These are phyloP conservation scores for Monosporascus cannonballus DNA, from an alignment of 2,329 filamentous ascomycete genomes.

Conservation along the genomic window DNA sequence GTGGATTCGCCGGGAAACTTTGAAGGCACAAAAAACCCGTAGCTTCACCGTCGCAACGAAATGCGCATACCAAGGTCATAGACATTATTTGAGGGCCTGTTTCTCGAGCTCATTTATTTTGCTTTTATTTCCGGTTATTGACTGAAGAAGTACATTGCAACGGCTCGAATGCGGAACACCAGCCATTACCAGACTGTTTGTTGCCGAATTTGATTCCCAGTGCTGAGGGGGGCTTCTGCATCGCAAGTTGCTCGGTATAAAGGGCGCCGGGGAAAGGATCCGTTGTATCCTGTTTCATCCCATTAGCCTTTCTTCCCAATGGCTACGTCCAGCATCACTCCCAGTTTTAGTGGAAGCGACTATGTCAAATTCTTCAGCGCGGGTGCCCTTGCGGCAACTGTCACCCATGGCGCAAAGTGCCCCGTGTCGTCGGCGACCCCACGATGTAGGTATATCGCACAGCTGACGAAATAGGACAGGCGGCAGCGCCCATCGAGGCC, in stretches of 20 bases:
- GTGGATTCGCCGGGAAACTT: not conserved
- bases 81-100: too few species aligned
- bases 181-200: too few species aligned
- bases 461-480: slow-evolving; percentile 25
- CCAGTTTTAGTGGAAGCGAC: slow-evolving; percentile 35
- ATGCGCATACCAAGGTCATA: too few species aligned
- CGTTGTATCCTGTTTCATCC: not conserved
- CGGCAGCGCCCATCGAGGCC: slow-evolving; percentile 55
- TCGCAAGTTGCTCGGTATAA: not conserved
- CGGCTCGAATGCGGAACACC: too few species aligned
- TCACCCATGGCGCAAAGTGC: slow-evolving; percentile 42
- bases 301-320: slow-evolving; percentile 5
- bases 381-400: slow-evolving; percentile 45
- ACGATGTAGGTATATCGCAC: not conserved
- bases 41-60: too few species aligned
- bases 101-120: not conserved
- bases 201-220: not conserved
- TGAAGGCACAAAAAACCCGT: not conserved
- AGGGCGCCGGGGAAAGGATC: not conserved
- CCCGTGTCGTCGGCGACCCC: not conserved
- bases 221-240: not conserved
- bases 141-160: too few species aligned
- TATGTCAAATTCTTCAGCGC: slow-evolving; percentile 49
- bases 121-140: not conserved
- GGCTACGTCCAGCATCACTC: slow-evolving; percentile 20